Evolutionary conservation across 371 early-diverging fungal genomes (phyloP).

Genomic region (Globomyces sp.): DNA sequence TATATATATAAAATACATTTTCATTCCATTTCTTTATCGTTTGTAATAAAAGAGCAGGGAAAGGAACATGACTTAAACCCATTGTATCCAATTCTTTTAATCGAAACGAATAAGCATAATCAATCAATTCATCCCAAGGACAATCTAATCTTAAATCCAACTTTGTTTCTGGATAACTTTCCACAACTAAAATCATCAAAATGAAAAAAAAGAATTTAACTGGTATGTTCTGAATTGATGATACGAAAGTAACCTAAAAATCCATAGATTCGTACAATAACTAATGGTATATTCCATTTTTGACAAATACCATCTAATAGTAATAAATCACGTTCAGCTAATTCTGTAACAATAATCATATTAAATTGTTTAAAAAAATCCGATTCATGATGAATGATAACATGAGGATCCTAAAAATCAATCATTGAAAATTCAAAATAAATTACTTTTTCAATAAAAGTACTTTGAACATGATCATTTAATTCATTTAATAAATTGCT

Average conservation of each 20-base stretch:
- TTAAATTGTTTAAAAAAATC: slow-evolving; percentile 67
- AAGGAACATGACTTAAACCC: slow-evolving; percentile 76
- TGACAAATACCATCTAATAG: slow-evolving; percentile 63
- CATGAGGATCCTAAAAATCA: slow-evolving; percentile 23
- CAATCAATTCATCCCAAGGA: slow-evolving; percentile 73
- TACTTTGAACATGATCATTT: slow-evolving; percentile 82
- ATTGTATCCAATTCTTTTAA: slow-evolving; percentile 63
- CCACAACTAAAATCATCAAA: slow-evolving; percentile 59
- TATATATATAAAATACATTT: slow-evolving; percentile 25
- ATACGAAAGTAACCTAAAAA: slow-evolving; percentile 65
- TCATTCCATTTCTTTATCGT: slow-evolving; percentile 68
- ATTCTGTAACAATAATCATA: slow-evolving; percentile 69
- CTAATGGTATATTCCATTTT: slow-evolving; percentile 58
- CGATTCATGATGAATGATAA: slow-evolving; percentile 54
- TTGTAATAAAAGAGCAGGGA: slow-evolving; percentile 73
- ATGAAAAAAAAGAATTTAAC: slow-evolving; percentile 33
- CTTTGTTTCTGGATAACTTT: slow-evolving; percentile 77
- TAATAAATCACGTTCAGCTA: slow-evolving; percentile 55
- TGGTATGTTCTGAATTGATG: slow-evolving; percentile 69
- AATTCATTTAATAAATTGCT: slow-evolving; percentile 73
- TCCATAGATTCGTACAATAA: slow-evolving; percentile 69
- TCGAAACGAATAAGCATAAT: slow-evolving; percentile 62
- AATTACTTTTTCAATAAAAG: slow-evolving; percentile 48
- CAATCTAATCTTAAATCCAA: slow-evolving; percentile 77
- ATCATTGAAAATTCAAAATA: neutral